These are phyloP conservation scores for Trametes meyenii DNA, from an alignment of 768 basidiomycete species.

Conservation along the genomic window DNA sequence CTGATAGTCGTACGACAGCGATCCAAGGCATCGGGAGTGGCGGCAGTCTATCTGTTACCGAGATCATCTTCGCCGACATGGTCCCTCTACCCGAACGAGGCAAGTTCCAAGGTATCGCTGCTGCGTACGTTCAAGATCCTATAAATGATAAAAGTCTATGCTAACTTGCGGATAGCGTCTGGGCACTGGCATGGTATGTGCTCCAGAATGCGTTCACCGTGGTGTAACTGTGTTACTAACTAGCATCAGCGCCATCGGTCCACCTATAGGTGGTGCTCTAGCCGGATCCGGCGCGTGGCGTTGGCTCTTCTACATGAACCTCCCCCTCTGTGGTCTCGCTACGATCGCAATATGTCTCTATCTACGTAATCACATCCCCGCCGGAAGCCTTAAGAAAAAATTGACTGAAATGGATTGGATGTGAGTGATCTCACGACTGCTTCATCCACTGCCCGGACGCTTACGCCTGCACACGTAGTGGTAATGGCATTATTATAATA, in stretches of 20 bases:
- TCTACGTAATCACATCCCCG: conserved; percentile 25
- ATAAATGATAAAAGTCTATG: neutral
- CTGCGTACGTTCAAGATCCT: conserved; percentile 8
- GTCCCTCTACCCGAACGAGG: conserved; percentile 32
- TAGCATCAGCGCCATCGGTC: conserved; percentile 26
- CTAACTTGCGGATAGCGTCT: conserved; percentile 11
- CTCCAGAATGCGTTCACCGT: neutral
- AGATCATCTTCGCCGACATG: conserved; percentile 31
- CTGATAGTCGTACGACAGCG: conserved; percentile 8
- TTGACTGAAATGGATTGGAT: conserved; percentile 40
- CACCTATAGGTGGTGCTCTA: conserved; percentile 35
- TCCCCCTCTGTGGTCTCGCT: conserved; percentile 14
- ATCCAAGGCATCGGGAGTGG: conserved; percentile 32
- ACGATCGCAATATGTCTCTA: neutral
- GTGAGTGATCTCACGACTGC: conserved; percentile 30
- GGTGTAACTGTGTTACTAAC: neutral
- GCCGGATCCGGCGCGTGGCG: conserved; percentile 15
- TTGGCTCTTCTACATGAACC: conserved; percentile 25
- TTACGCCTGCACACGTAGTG: conserved; percentile 22
- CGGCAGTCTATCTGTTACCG: conserved; percentile 26
- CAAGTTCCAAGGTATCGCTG: conserved; percentile 35
- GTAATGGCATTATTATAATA: conserved; percentile 28
- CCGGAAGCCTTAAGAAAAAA: conserved; percentile 31
- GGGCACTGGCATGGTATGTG: conserved; percentile 21
- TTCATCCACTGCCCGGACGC: neutral